Evolutionary conservation across 768 basidiomycete species (phyloP), one percentile per base, ranked within the genome.

Genomic region (Suillus plorans): DNA sequence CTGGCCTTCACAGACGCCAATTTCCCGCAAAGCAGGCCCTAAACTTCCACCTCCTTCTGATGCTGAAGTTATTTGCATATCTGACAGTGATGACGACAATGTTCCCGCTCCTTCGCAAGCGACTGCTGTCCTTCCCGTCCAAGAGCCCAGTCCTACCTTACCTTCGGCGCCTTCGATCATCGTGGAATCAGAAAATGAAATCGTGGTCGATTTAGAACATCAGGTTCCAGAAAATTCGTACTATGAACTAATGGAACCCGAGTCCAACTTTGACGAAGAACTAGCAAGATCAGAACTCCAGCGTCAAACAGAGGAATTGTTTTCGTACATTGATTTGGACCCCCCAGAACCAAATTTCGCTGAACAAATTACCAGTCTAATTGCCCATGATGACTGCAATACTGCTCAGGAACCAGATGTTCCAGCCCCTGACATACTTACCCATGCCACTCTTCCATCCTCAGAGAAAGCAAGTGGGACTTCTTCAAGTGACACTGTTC

Each of bases 41-140:
- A 41, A 22, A 53, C 25, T 0, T 0, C 67, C 66, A 31, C 72
- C 66, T 1, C 68, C 68, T 22, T 2, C 7, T n/a, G 28, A 65
- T 5, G 67, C 12, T 8, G 76, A 76, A 37, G 73, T 77, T 20
- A 76, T 76, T n/a, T 69, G 66, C 13, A 62, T 77, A n/a, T 59
- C 62, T 13, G 76, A 77, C 22, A 77, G 73, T 20, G 74, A 76
- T 0, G 66, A 68, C 4, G 70, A 68, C 12, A 1, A 13, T 34
- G 56, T 31, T 4, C 14, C 52, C 42, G 34, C 22, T 31, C 50
- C 39, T 7, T 36, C 61, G 12, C 22, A 34, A 10, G 22, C 41
- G 13, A 12, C 25, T 22, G 36, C 41, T 12, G 36, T 62, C 10
- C 47, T 4, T 28, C 41, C 37, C 18, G 25, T 25, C 41, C 39